Percentiles rank a stretch among this genome's conserved stretches.
Conservation (phyloP, 305 asterid genomes). For the Fraxinus angustifolia region DNA sequence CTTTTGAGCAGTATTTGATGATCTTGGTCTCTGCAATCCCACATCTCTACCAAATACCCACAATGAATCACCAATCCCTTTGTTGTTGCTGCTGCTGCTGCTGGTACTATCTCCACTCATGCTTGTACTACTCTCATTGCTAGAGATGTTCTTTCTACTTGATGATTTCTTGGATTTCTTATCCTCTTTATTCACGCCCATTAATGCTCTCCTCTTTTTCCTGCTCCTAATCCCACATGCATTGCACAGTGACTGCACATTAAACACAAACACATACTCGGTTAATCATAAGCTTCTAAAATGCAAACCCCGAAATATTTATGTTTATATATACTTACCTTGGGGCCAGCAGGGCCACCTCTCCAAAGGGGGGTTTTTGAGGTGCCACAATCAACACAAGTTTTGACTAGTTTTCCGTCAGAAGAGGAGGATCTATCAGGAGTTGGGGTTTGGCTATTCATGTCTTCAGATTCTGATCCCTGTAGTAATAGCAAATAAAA, state of each 20-base stretch:
- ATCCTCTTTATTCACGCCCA: constrained; percentile 71
- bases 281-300: background rate
- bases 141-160: constrained; percentile 11
- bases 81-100: constrained; percentile 29
- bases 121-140: constrained; percentile 40
- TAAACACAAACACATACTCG: background rate
- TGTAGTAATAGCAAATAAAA: constrained; percentile 5
- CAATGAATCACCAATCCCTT: constrained; percentile 21
- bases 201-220: constrained; percentile 76
- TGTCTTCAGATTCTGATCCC: constrained; percentile 74
- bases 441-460: constrained; percentile 46
- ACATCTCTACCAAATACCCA: constrained; percentile 53
- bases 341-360: constrained; percentile 98
- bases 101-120: constrained; percentile 50
- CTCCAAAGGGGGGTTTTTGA: constrained; percentile 94
- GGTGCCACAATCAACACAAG: constrained; percentile 89
- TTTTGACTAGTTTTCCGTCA: constrained; percentile 48
- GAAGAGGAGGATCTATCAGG: constrained; percentile 51
- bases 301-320: background rate
- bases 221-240: constrained; percentile 97
- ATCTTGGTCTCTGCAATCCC: constrained; percentile 69
- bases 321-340: constrained; percentile 36
- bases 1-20: constrained; percentile 54
- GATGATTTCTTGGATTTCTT: constrained; percentile 58
- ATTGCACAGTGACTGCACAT: constrained; percentile 79